A percentile compares a stretch with the other conserved stretches of the same genome.
phyloP scores from a whole-genome alignment of 805 yeast genomes.

The Lipomyces spencermartinsiae region DNA sequence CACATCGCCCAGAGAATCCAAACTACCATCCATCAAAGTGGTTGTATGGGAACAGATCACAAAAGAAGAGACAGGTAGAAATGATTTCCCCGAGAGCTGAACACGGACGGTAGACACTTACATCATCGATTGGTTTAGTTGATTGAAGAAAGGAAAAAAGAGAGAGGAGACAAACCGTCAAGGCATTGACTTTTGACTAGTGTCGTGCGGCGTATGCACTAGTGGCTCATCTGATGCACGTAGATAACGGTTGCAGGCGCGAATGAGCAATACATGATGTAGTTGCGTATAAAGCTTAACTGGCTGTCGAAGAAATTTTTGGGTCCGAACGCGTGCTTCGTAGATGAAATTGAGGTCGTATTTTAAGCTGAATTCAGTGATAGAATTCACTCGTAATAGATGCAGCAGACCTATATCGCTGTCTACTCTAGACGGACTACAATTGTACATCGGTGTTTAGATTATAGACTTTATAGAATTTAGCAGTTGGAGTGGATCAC shows the following conservation, averaged over 20 bases:
- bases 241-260: not conserved
- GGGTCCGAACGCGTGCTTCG: not conserved
- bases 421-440: not conserved
- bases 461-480: not conserved
- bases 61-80: not conserved
- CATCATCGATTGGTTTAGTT: constrained; percentile 42
- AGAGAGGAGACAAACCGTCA: not conserved
- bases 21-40: constrained; percentile 1
- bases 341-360: not conserved
- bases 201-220: not conserved
- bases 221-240: not conserved
- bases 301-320: constrained; percentile 8
- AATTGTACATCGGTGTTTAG: not conserved
- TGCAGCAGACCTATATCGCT: not conserved
- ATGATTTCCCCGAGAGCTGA: constrained; percentile 38
- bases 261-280: not conserved
- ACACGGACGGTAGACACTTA: constrained; percentile 34
- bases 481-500: not conserved
- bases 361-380: too few relatives aligned
- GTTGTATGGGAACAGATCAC: not conserved
- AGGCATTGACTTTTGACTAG: not conserved
- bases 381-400: not conserved
- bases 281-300: not conserved
- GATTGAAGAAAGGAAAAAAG: constrained; percentile 29
- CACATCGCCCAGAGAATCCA: constrained; percentile 40